Conservation (phyloP, 306 rosid species). For the Citrullus amarus region DNA sequence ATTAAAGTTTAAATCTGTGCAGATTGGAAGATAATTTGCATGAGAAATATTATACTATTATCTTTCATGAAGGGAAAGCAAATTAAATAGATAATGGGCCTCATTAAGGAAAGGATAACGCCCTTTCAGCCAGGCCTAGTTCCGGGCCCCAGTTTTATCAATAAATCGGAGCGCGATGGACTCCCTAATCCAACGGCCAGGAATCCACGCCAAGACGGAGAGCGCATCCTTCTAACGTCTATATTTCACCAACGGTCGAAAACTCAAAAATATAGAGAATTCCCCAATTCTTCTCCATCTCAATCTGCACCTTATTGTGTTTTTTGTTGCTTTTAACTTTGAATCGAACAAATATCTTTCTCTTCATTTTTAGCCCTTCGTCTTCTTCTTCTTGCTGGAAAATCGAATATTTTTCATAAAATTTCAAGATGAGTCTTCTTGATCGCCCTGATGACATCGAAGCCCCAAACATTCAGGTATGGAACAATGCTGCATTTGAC, state of each 20-base stretch:
- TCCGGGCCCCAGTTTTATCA: not conserved
- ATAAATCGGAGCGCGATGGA: not conserved
- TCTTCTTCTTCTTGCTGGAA: not conserved
- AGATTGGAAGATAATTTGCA: not conserved
- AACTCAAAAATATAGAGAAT: constrained; percentile 15
- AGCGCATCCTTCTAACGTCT: constrained; percentile 24
- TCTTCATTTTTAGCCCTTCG: not conserved
- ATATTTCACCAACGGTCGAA: constrained; percentile 43
- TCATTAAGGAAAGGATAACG: not conserved
- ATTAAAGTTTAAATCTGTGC: not conserved
- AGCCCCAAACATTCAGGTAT: constrained; percentile 40
- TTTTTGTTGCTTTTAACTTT: not conserved
- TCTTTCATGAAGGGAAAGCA: not conserved
- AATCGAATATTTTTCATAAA: not conserved
- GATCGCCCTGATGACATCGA: constrained; percentile 34
- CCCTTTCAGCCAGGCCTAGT: not conserved
- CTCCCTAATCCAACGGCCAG: constrained; percentile 32
- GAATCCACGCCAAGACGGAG: not conserved
- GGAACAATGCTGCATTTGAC: constrained; percentile 63
- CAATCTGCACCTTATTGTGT: not conserved
- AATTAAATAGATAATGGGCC: not conserved
- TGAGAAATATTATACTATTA: not conserved
- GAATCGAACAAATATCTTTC: not conserved
- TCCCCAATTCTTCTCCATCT: not conserved
- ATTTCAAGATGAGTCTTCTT: constrained; percentile 25